These are phyloP conservation scores for Heritiera littoralis DNA, from an alignment of 345 rosid species.

Conservation along the genomic window DNA sequence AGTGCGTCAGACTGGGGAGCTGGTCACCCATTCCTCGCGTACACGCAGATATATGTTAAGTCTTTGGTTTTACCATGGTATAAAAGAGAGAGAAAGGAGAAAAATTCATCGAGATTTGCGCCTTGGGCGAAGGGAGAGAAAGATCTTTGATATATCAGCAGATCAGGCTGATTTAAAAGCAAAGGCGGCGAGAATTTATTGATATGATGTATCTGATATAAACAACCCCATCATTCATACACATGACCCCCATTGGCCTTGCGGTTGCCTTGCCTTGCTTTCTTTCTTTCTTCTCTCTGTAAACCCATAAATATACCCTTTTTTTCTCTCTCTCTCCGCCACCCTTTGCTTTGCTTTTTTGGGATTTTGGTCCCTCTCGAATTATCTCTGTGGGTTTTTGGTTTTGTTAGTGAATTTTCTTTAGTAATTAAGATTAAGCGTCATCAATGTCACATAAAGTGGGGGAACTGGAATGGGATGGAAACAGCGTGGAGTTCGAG, in stretches of 20 bases:
- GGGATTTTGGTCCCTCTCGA: constrained; percentile 7
- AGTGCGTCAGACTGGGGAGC: constrained; percentile 39
- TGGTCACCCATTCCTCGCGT: constrained; percentile 34
- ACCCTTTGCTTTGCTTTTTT: constrained; percentile 22
- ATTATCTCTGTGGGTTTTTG: background rate
- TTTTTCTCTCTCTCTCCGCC: constrained; percentile 30
- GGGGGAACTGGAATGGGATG: constrained; percentile 22
- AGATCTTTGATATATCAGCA: constrained; percentile 32
- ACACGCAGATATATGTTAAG: constrained; percentile 22
- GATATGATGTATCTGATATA: constrained; percentile 26
- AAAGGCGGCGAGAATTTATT: constrained; percentile 75
- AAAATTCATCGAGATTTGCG: constrained; percentile 58
- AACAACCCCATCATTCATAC: constrained; percentile 20
- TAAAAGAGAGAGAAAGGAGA: background rate
- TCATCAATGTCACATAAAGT: constrained; percentile 28
- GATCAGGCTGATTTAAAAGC: constrained; percentile 63
- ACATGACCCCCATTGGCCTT: constrained; percentile 18
- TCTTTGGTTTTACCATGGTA: background rate
- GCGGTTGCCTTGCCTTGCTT: background rate
- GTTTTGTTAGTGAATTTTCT: constrained; percentile 9
- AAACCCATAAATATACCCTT: background rate
- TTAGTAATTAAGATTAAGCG: constrained; percentile 16
- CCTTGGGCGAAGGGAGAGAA: constrained; percentile 27
- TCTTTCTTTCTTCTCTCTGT: background rate
- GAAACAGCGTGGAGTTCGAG: constrained; percentile 41